Evolutionary conservation across 129 eudicot genomes (phyloP), one percentile per base, ranked within the genome.

Genomic region (Saposhnikovia divaricata): DNA sequence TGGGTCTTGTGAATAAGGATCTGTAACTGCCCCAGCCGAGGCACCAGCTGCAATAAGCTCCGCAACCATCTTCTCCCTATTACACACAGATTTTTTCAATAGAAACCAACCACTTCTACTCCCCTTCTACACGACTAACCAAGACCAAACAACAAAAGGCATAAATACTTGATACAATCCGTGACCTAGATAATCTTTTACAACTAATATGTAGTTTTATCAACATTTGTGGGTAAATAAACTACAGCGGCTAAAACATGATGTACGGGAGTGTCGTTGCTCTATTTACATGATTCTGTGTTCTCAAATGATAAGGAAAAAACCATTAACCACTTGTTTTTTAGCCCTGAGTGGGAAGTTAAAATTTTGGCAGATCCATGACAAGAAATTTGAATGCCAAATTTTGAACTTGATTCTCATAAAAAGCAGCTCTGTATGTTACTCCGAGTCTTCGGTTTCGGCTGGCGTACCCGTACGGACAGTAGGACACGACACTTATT

Each of bases 21-120:
- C 98, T 31, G 99, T 96, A 78, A 96, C 89, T 76, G 97, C 98
- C 75, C 97, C 91, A 61, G 99, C 89, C 27, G 85, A 90, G 78
- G 99, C 99, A 73, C 98, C 98, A 12, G 89, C 87, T 23, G 99
- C 99, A 55, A 96, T 44, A 61, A 96, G 97, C 75, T 87, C 97
- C 65, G 99, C 99, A 80, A 96, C 96, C 98, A 92, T 90, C 79
- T 88, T 92, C 78, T 96, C 99, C 93, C 99, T 96, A 80, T 83
- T 69, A 23, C 45, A 53, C n/a, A 76, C n/a, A 23, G 27, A 79
- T 12, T 57, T 77, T 40, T 59, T 34, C 3, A 27, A 28, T 23
- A 78, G 19, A 45, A 53, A 25, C 39, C 59, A 42, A 44, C 13
- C 11, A n/a, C 5, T 73, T n/a, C 42, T 9, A 44, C 15, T 73